phyloP scores from a whole-genome alignment of 2,329 filamentous ascomycete genomes.

The Colletotrichum euphorbiae region DNA sequence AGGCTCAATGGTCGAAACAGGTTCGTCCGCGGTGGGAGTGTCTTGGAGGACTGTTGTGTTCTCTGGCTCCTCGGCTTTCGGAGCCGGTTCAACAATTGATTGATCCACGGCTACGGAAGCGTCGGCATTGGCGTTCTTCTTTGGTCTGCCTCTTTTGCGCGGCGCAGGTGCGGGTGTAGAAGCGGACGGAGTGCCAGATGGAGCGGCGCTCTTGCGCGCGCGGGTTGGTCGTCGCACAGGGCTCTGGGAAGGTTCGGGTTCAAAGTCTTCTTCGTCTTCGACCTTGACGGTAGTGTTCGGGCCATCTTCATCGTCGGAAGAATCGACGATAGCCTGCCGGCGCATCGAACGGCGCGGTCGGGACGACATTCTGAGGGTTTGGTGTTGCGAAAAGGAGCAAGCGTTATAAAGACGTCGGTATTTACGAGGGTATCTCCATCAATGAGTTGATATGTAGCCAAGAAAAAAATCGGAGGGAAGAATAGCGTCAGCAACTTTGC shows the following conservation, averaged over 20 bases:
- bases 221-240: conserved; percentile 62
- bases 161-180: conserved; percentile 47
- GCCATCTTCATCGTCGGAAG: conserved; percentile 79
- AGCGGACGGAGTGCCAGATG: conserved; percentile 60
- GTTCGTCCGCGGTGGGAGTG: conserved; percentile 1
- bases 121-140: conserved; percentile 54
- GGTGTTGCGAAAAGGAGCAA: conserved; percentile 2
- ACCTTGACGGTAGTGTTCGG: conserved; percentile 63
- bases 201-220: conserved; percentile 56
- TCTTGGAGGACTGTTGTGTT: background rate
- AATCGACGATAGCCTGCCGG: conserved; percentile 81
- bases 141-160: conserved; percentile 53
- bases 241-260: conserved; percentile 74
- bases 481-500: conserved; percentile 8
- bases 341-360: conserved; percentile 66
- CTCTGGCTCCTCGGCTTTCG: background rate
- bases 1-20: conserved; percentile 41
- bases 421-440: conserved; percentile 32
- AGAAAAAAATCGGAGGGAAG: background rate
- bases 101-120: conserved; percentile 43
- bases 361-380: conserved; percentile 39
- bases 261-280: conserved; percentile 81
- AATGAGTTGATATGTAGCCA: conserved; percentile 9
- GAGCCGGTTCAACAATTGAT: background rate
- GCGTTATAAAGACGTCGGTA: conserved; percentile 4